phyloP scores from a whole-genome alignment of 805 yeast genomes.

The Kluyveromyces aestuarii region DNA sequence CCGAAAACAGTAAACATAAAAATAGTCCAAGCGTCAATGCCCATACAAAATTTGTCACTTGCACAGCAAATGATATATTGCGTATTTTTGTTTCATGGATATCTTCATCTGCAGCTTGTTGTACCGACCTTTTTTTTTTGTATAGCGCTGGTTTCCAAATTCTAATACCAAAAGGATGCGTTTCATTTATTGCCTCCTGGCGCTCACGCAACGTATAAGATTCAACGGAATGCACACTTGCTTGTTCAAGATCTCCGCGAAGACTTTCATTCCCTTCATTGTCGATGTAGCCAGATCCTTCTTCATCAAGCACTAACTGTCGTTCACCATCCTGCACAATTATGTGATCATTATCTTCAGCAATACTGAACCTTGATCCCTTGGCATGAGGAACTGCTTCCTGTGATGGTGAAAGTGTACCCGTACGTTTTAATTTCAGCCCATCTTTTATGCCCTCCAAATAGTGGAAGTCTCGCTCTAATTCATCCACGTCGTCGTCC shows the following conservation, averaged over 20 bases:
- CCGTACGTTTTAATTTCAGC: slow-evolving; percentile 29
- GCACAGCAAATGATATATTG: slow-evolving; percentile 51
- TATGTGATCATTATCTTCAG: slow-evolving; percentile 3
- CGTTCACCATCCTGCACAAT: slow-evolving; percentile 5
- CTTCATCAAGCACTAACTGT: slow-evolving; percentile 7
- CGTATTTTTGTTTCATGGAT: slow-evolving; percentile 66
- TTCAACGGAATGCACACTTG: slow-evolving; percentile 44
- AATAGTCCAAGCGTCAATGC: slow-evolving; percentile 60
- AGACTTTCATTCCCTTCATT: slow-evolving; percentile 31
- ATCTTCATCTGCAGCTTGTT: slow-evolving; percentile 84
- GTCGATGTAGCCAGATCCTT: slow-evolving; percentile 13
- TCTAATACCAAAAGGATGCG: slow-evolving; percentile 97
- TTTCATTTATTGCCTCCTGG: slow-evolving; percentile 91
- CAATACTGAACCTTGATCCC: slow-evolving; percentile 2
- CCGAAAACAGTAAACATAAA: slow-evolving; percentile 37
- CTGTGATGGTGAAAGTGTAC: not conserved
- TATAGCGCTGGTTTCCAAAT: slow-evolving; percentile 98
- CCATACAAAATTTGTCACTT: slow-evolving; percentile 67
- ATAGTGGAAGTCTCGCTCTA: slow-evolving; percentile 53
- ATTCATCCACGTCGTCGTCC: slow-evolving; percentile 73
- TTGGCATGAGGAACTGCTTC: not conserved
- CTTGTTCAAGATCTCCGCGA: not conserved
- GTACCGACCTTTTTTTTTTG: slow-evolving; percentile 87
- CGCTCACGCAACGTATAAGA: slow-evolving; percentile 84
- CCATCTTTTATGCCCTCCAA: slow-evolving; percentile 72